phyloP scores from a whole-genome alignment of 495 filamentous ascomycete species.

The Durotheca rogersii region DNA sequence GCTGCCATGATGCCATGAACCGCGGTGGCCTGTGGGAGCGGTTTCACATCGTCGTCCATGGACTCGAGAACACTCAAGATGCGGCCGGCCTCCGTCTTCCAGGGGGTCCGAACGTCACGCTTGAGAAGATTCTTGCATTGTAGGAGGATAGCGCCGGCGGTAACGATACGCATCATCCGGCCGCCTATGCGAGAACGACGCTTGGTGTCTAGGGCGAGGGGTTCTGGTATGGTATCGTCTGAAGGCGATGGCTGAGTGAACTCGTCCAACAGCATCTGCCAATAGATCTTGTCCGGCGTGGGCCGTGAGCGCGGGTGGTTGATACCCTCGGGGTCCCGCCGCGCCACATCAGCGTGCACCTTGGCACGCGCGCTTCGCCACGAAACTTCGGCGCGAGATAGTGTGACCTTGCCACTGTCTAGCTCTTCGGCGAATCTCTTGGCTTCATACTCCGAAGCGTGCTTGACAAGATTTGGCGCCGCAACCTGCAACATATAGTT shows the following conservation, averaged over 20 bases:
- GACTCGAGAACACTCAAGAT: constrained; percentile 58
- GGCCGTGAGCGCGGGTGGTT: constrained; percentile 55
- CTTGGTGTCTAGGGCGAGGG: constrained; percentile 73
- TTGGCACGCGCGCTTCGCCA: constrained; percentile 70
- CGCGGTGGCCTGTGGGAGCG: constrained; percentile 53
- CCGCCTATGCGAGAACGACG: constrained; percentile 67
- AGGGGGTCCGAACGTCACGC: constrained; percentile 83
- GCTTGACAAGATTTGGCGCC: constrained; percentile 77
- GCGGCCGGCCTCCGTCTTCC: constrained; percentile 82
- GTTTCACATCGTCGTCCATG: constrained; percentile 31
- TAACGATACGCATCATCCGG: constrained; percentile 71
- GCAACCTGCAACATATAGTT: constrained; percentile 86
- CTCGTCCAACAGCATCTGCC: constrained; percentile 65
- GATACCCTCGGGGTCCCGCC: constrained; percentile 70
- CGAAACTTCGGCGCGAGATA: constrained; percentile 67
- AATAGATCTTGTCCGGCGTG: constrained; percentile 72
- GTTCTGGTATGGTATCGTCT: constrained; percentile 72
- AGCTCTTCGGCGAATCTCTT: constrained; percentile 71
- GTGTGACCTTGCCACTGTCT: constrained; percentile 55
- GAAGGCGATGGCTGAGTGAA: constrained; percentile 53
- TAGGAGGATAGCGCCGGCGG: constrained; percentile 76
- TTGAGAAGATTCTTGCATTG: constrained; percentile 95
- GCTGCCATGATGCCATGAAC: constrained; percentile 71
- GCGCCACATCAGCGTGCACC: constrained; percentile 66
- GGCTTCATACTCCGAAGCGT: constrained; percentile 79